Evolutionary conservation across 164 flowering plant genomes (phyloP), one percentile per base, ranked within the genome.

Genomic region (Tetracentron sinense): DNA sequence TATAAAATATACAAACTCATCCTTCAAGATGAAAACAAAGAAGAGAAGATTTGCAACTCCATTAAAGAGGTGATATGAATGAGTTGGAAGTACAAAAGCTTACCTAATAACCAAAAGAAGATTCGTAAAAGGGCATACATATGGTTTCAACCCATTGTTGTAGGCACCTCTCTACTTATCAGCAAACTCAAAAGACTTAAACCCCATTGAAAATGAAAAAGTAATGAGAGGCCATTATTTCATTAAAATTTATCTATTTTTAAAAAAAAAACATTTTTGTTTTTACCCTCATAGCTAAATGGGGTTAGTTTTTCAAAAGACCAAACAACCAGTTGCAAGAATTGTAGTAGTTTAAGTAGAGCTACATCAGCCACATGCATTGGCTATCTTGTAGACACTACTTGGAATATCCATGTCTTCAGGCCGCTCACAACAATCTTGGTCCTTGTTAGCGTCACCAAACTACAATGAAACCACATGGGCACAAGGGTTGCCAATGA

Each of bases 351-450:
- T 88, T 72, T 92, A 96, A 35, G 81, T 97, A 3, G n/a, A n/a
- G 98, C 98, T 0, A 90, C 96, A 65, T 90, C 94, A 47, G 97
- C 82, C 29, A 91, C 96, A 51, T 96, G 97, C 74, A 46, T 58
- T 75, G 68, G 86, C 92, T 0, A 92, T 72, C 73, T 85, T 87
- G 62, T 47, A 73, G 0, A 87, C 92, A 69, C 62, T 81, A 68
- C 97, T 83, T 50, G 90, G 85, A 1, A 96, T 92, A 62, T 92
- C 98, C 98, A 92, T 92, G 72, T 89, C 98, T 65, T 92, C 96
- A 14, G 98, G 98, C 30, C 98, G 85, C 72, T 92, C 98, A 96
- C 96, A 92, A 60, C 96, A 92, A 48, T 89, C 61, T 67, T 92
- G 98, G 71, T 89, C 98, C 74, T 78, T 83, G 69, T 70, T 80